A percentile compares a stretch with the other conserved stretches of the same genome.
phyloP scores from a whole-genome alignment of 2,329 filamentous ascomycete species.

The Xylariomycetidae sp. region DNA sequence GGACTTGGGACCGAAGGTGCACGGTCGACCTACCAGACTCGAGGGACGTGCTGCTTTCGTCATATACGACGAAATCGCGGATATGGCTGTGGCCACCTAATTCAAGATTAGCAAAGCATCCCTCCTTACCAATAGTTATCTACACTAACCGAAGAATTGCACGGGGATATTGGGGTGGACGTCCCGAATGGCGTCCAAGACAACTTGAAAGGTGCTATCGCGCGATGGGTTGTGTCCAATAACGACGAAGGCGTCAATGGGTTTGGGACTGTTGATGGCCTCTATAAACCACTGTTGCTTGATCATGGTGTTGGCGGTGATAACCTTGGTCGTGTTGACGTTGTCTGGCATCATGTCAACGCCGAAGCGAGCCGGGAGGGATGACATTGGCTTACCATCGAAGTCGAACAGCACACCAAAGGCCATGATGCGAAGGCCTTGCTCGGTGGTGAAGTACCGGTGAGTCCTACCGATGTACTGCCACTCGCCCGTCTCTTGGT shows the following conservation, averaged over 20 bases:
- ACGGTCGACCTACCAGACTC: conserved; percentile 39
- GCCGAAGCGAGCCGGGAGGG: too few relatives aligned
- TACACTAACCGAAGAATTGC: conserved; percentile 44
- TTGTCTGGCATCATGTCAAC: conserved; percentile 45
- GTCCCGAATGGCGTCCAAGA: conserved; percentile 54
- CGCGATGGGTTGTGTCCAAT: conserved; percentile 58
- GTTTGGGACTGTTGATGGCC: conserved; percentile 44
- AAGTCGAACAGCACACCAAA: conserved; percentile 41
- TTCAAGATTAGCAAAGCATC: conserved; percentile 4
- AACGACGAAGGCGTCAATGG: conserved; percentile 58
- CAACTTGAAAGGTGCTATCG: conserved; percentile 35
- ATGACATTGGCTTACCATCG: conserved; percentile 44
- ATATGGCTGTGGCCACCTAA: conserved; percentile 57
- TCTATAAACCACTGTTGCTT: conserved; percentile 55
- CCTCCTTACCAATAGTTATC: too few relatives aligned
- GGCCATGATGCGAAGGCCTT: conserved; percentile 38
- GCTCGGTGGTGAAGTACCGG: conserved; percentile 36
- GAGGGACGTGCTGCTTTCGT: conserved; percentile 53
- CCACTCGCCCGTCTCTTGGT: conserved; percentile 31
- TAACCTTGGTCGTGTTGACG: conserved; percentile 55
- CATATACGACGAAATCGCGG: conserved; percentile 59
- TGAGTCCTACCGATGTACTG: conserved; percentile 38
- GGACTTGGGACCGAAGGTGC: not conserved
- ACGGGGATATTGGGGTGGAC: conserved; percentile 52
- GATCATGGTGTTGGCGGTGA: conserved; percentile 44